These are phyloP conservation scores for Aaosphaeria pasadenensis DNA, from an alignment of 2,329 filamentous ascomycete species.

Conservation along the genomic window DNA sequence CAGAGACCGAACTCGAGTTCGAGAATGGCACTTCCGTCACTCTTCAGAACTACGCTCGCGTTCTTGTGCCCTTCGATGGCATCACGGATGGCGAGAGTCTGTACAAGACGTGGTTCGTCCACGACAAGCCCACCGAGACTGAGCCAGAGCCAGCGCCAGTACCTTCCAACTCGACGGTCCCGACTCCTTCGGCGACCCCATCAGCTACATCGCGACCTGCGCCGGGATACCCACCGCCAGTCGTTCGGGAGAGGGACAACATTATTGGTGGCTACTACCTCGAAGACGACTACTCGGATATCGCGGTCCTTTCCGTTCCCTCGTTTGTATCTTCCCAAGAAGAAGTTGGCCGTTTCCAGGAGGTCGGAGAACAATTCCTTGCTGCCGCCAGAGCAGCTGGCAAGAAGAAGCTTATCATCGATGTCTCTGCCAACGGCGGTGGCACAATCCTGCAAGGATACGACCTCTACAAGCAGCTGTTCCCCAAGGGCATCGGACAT, in stretches of 20 bases:
- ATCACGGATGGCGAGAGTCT: constrained; percentile 43
- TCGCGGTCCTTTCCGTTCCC: constrained; percentile 45
- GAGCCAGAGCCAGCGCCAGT: neutral
- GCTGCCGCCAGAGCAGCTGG: constrained; percentile 45
- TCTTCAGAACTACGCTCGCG: constrained; percentile 44
- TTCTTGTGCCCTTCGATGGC: constrained; percentile 39
- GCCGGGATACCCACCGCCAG: constrained; percentile 45
- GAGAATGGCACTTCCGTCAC: constrained; percentile 43
- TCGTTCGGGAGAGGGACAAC: constrained; percentile 41
- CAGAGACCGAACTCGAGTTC: constrained; percentile 43
- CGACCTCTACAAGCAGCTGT: constrained; percentile 59
- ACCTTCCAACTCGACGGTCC: constrained; percentile 9
- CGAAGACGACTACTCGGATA: constrained; percentile 43
- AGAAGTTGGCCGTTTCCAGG: constrained; percentile 39
- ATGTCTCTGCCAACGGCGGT: constrained; percentile 58
- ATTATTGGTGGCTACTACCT: constrained; percentile 48
- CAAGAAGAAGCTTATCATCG: constrained; percentile 60
- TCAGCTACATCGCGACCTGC: constrained; percentile 20
- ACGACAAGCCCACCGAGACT: constrained; percentile 14
- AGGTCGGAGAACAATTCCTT: constrained; percentile 42
- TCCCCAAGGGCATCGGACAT: constrained; percentile 47
- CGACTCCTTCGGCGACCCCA: constrained; percentile 13
- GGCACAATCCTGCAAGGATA: constrained; percentile 60
- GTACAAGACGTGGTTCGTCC: constrained; percentile 36
- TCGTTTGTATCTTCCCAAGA: constrained; percentile 36